These are phyloP conservation scores for Didymellaceae sp. DNA, from an alignment of 2,329 filamentous ascomycete species.

Conservation along the genomic window DNA sequence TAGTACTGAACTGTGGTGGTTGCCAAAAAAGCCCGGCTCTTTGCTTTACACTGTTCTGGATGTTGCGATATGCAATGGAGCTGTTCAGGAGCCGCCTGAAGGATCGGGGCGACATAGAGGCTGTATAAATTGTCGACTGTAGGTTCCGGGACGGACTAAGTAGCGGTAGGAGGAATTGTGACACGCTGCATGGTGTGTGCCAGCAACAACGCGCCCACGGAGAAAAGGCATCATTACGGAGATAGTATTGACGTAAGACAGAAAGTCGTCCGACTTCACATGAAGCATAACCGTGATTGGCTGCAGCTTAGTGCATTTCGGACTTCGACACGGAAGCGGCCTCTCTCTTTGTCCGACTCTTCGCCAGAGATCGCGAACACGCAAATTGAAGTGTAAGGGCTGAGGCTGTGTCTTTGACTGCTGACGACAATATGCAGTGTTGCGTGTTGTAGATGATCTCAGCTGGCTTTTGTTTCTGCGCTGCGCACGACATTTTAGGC, in stretches of 20 bases:
- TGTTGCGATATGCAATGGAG: background rate
- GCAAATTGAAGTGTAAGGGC: background rate
- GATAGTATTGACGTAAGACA: slow-evolving; percentile 25
- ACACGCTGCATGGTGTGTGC: slow-evolving; percentile 3
- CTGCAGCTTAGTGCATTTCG: background rate
- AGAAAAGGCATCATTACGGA: slow-evolving; percentile 18
- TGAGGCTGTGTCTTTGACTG: background rate
- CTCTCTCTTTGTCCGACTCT: slow-evolving; percentile 23
- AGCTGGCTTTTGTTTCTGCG: background rate
- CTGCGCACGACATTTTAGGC: no score
- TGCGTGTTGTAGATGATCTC: background rate
- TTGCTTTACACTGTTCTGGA: background rate
- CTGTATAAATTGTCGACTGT: slow-evolving; percentile 11
- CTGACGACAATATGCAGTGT: background rate
- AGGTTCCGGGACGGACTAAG: slow-evolving; percentile 18
- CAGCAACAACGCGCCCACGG: slow-evolving; percentile 7
- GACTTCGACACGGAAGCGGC: slow-evolving; percentile 18
- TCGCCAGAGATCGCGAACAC: no score
- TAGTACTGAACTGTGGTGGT: slow-evolving; percentile 29
- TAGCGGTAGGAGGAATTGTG: slow-evolving; percentile 2
- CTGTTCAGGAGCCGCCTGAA: slow-evolving; percentile 9
- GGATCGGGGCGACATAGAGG: slow-evolving; percentile 22
- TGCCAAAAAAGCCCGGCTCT: slow-evolving; percentile 22
- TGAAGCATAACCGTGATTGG: slow-evolving; percentile 18
- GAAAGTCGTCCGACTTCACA: slow-evolving; percentile 6